A percentile compares a stretch with the other conserved stretches of the same genome.
Evolutionary conservation across 1,284 basidiomycete species (phyloP).

Genomic region (Rhodotorula sp.): DNA sequence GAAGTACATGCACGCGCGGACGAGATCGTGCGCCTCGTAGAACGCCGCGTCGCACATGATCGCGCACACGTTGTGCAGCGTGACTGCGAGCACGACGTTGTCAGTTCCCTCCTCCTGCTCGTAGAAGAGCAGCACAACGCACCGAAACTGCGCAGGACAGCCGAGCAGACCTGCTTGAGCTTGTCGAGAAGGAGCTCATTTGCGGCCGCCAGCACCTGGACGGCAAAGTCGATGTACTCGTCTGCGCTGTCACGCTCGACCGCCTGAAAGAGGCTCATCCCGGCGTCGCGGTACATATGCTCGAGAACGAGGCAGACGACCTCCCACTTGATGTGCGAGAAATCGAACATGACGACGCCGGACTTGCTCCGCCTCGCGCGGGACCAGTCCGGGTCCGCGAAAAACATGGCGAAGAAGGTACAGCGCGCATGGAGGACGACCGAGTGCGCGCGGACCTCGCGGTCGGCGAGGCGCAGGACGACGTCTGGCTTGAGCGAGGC

Average conservation of each 20-base stretch:
- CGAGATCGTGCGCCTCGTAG: conserved; percentile 71
- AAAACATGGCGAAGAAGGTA: conserved; percentile 82
- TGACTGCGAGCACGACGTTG: conserved; percentile 58
- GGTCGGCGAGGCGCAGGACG: conserved; percentile 71
- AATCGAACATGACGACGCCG: conserved; percentile 63
- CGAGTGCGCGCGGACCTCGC: conserved; percentile 70
- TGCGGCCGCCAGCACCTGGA: conserved; percentile 81
- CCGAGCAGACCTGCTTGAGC: conserved; percentile 79
- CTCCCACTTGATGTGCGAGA: conserved; percentile 74
- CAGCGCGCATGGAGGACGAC: conserved; percentile 76
- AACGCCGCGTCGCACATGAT: conserved; percentile 80
- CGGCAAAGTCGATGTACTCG: conserved; percentile 80
- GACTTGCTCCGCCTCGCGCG: conserved; percentile 59
- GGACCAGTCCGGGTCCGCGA: conserved; percentile 82
- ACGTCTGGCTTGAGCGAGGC: conserved; percentile 63
- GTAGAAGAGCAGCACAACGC: background rate
- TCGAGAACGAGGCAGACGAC: conserved; percentile 74
- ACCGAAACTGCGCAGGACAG: conserved; percentile 61
- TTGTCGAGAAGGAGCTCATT: conserved; percentile 87
- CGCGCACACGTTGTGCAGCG: conserved; percentile 75
- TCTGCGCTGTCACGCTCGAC: conserved; percentile 72
- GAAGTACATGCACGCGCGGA: conserved; percentile 75
- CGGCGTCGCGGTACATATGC: conserved; percentile 77
- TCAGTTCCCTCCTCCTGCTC: background rate
- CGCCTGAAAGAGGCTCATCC: conserved; percentile 68